Conservation (phyloP, 441 rosid species). For the Lepidium campestre region DNA sequence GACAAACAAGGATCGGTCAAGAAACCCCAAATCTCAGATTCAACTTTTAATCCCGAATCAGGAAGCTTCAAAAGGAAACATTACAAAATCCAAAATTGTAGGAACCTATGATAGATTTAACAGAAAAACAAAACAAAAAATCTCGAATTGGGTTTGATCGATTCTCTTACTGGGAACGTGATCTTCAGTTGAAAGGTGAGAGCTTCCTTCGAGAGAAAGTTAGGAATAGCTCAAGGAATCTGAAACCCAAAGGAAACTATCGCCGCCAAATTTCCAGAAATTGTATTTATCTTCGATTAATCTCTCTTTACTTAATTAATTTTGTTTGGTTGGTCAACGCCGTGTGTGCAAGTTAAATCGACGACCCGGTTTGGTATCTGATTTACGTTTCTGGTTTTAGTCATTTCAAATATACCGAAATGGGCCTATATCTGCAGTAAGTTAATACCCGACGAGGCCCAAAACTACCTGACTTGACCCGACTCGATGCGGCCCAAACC, state of each 20-base stretch:
- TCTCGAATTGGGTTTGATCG: conserved; percentile 17
- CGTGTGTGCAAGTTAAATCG: conserved; percentile 3
- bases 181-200: conserved; percentile 9
- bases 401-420: not conserved
- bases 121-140: not conserved
- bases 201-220: conserved; percentile 29
- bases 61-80: conserved; percentile 11
- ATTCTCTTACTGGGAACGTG: conserved; percentile 27
- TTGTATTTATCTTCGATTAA: not conserved
- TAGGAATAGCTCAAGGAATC: conserved; percentile 24
- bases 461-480: not conserved
- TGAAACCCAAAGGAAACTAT: conserved; percentile 20
- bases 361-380: not conserved
- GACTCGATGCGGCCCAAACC: not conserved
- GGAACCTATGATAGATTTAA: not conserved
- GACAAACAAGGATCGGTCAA: conserved; percentile 1
- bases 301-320: not conserved
- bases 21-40: conserved; percentile 5
- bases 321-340: conserved; percentile 16
- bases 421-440: not conserved
- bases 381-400: not conserved
- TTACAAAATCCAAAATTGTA: not conserved
- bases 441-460: not conserved
- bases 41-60: conserved; percentile 3
- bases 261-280: conserved; percentile 26